These are phyloP conservation scores for Colletotrichum siamense DNA, from an alignment of 2,329 filamentous ascomycete genomes.

Conservation along the genomic window DNA sequence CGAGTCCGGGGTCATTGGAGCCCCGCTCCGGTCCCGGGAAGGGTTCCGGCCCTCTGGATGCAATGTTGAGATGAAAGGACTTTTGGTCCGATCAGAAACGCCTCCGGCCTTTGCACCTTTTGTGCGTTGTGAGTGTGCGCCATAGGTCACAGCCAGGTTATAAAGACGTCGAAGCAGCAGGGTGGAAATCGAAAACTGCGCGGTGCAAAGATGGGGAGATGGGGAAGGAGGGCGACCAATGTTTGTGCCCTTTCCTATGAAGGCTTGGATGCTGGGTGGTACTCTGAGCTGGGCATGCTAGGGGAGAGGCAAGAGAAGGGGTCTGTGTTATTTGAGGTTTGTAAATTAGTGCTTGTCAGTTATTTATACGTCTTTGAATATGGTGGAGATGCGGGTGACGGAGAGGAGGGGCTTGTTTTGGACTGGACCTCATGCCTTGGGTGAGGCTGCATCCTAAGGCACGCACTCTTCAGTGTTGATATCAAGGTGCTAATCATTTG, in stretches of 20 bases:
- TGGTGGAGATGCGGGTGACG: neutral
- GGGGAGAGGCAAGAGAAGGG: neutral
- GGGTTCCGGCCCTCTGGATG: neutral
- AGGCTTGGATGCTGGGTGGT: neutral
- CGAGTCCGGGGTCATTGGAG: neutral
- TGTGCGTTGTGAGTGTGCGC: neutral
- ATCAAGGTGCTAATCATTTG: too few relatives aligned
- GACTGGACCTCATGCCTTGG: neutral
- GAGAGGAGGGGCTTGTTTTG: neutral
- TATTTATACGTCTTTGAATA: neutral
- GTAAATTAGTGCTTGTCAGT: neutral
- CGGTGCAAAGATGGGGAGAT: neutral
- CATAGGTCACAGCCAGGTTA: neutral
- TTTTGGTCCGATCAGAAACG: neutral
- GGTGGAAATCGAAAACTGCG: neutral
- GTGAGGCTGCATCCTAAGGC: neutral
- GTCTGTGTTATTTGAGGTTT: neutral
- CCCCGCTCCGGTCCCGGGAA: neutral
- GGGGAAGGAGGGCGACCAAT: neutral
- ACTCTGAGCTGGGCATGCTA: neutral
- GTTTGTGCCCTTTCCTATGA: neutral
- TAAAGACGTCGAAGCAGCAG: neutral
- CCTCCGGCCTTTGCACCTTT: neutral
- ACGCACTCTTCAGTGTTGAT: neutral
- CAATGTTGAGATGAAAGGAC: neutral